Evolutionary conservation across 1,284 basidiomycete genomes (phyloP), one percentile per base, ranked within the genome.

Genomic region (Ganoderma meredithae): DNA sequence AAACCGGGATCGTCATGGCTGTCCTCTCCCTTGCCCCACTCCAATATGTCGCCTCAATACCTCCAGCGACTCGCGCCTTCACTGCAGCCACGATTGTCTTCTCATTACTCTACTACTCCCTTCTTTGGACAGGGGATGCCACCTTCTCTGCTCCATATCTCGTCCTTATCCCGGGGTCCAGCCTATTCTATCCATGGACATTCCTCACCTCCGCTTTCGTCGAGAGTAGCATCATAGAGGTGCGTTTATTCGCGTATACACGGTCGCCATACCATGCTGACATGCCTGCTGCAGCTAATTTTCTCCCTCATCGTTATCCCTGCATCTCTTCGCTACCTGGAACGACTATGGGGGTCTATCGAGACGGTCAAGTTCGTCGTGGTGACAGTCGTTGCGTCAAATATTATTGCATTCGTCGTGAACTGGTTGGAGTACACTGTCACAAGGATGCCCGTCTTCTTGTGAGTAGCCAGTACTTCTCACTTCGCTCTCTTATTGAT

Each of bases 121-220:
- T 93, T 49, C 83, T 80, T 75, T 90, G 87, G 85, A 84, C 83
- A 68, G 83, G 81, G 56, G 78, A 83, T 60, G 81, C 82, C 41
- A 75, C 82, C 78, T 74, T 83, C 78, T 78, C 81, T 74, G 71
- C 86, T 41, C 91, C 94, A 19, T 98, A 94, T 83, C 84, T 99
- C 73, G 91, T 94, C 15, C 83, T 98, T 64, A 85, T 96, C 12
- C 96, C 97, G 1, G 96, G 95, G 36, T 86, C 86, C 41, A 93
- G 93, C 76, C 79, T 95, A 59, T 95, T 93, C 82, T 93, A 92
- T 74, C 97, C 97, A 36, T 99, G 96, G 97, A 96, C 95, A 1
- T 87, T 99, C 69, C 80, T 97, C 33, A 96, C 94, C 0, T 90
- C 95, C 1, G 91, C 89, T 12, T 89, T 97, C 70, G 93, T 98